Evolutionary conservation across 208 protist species (phyloP), one percentile per base, ranked within the genome.

Genomic region (Jaenimonas drosophilae): DNA sequence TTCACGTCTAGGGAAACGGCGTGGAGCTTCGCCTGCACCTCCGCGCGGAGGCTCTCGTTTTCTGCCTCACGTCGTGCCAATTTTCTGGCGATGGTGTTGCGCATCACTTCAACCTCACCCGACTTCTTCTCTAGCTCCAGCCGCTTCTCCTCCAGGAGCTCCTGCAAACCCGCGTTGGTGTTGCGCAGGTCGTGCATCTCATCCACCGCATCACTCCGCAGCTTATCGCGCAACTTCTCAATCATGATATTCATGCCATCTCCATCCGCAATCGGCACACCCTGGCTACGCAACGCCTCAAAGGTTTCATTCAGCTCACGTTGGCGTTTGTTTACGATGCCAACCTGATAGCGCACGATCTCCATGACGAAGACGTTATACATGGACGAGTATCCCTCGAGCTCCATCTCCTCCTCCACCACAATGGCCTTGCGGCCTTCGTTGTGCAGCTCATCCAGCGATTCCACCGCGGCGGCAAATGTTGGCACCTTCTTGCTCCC

Each of bases 341-440:
- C 50, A 14, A 86, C 53, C 52, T 83, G 73, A 0, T 43, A 29
- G 0, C 68, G 76, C 20, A 90, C 72, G 9, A 86, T 60, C 45
- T 83, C 68, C 65, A 90, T 76, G 25, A 78, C 62, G 16, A 90
- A 67, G 3, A 75, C 54, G 38, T 90, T 70, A 57, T 83, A 90
- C 11, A 83, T 54, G 0, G 81, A 72, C 0, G 52, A n/a, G 38
- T 64, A 68, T 14, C 4, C 40, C 6, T 82, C 72, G 12, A 63
- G 52, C 54, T 64, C 66, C 1, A 63, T 49, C 43, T 82, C 73
- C 65, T 90, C 59, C 47, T 70, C 66, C 42, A 54, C 56, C 30
- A 61, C 45, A 1, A 86, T 24, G 36, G 56, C 48, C 24, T 54
- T 40, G 0, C 79, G 79, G 34, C 46, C 39, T 31, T 54, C 59